Base-by-base conservation (phyloP, 108 stramenopile genomes). In the Fragilariopsis cylindrus region DNA sequence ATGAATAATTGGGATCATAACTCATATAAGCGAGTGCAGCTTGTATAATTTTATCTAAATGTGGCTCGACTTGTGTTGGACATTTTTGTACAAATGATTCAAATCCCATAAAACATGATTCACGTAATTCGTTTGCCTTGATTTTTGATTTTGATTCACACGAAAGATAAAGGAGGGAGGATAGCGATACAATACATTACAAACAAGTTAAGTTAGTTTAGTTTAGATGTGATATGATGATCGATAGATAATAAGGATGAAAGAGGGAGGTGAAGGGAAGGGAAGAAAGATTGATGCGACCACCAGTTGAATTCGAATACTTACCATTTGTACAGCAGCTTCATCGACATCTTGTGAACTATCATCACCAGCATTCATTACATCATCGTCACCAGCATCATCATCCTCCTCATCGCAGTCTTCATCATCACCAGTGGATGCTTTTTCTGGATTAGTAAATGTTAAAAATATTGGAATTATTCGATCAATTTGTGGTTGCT, bases 1-100 rank as follows among this genome's bases (percentile, higher is more conserved):
- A 99, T 57, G 84, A 83, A 78, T 99, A 99, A 71, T 99, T 99
- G 3, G 98, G 98, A 78, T 99, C 98, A 80, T 91, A 98, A 64
- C 85, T 84, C 95, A 96, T 94, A 81, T 96, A 98, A 6, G 87
- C 87, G 63, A 97, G 76, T 1, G 92, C 82, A 1, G 91, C 81
- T 57, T 86, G 80, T 50, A 96, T 77, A 66, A 94, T 89, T 46
- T 83, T 80, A 50, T 84, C 78, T 81, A 98, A 74, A 79, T 96
- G 94, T 16, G 95, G 89, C 65, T 94, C 79, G 46, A 98, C 90
- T 87, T 98, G 95, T n/a, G 82, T 78, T 6, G 98, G 96, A 81
- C 98, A 98, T 40, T 96, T 85, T 72, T 90, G 72, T 21, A 98
- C 94, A 77, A 99, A 97, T 5, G 90, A 89, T 74, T 97, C 97